Evolutionary conservation across 495 filamentous ascomycete genomes (phyloP), one percentile per base, ranked within the genome.

Genomic region (Penicillium odoratum): DNA sequence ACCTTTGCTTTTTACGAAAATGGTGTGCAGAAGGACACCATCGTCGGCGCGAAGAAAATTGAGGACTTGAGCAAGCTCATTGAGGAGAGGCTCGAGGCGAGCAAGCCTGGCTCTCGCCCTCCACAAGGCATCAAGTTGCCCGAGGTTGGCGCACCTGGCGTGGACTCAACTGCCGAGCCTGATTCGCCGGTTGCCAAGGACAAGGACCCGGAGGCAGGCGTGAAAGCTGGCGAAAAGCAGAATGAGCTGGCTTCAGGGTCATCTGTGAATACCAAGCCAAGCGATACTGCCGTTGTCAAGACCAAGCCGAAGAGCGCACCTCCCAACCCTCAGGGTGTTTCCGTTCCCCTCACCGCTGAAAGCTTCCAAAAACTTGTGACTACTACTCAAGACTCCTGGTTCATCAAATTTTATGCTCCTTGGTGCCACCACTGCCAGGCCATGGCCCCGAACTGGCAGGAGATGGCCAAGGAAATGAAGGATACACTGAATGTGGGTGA

Each of bases 361-460:
- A 88, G 77, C 58, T 98, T 98, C 78, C 88, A 93, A 69, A 87
- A 83, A 51, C 75, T 85, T 30, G 93, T 98, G 26, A 96, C 91
- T 4, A 88, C 86, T 66, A 90, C 92, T 0, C 85, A 88, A 45
- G 92, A 98, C 46, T 88, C 92, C 15, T 98, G 94, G 94, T 97
- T 98, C 65, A 86, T 98, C 74, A 98, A 98, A 69, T 98, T 98
- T 70, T 98, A 97, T 71, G 93, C 90, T 28, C 94, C 94, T 1
- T 98, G 94, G 94, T 98, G 94, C 69, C 83, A 84, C 56, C 94
- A 98, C 71, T 98, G 94, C 71, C 88, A 97, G 69, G 90, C 89
- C 16, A 83, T 98, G 79, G 90, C 88, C 21, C 90, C 95, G 9
- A 90, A 85, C 64, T 98, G 94, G 94, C 77, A 83, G 54, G 87